phyloP scores from a whole-genome alignment of 1,284 basidiomycete species.

The Ganoderma boninense region DNA sequence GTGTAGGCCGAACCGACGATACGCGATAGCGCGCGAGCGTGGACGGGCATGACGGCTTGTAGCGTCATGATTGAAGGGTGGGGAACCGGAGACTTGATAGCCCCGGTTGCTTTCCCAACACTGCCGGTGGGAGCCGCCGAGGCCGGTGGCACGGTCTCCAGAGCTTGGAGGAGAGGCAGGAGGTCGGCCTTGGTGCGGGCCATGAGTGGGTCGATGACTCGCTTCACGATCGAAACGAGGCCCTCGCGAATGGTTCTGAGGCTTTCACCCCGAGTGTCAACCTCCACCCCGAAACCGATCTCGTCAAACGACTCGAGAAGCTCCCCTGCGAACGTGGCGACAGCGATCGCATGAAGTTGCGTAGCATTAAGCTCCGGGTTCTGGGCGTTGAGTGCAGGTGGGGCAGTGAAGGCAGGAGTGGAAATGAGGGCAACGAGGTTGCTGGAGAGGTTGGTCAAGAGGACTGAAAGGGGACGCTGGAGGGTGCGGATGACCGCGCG shows the following conservation, averaged over 20 bases:
- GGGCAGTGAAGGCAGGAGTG: slow-evolving; percentile 64
- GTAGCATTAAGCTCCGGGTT: slow-evolving; percentile 65
- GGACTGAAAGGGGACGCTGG: slow-evolving; percentile 77
- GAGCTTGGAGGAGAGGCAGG: slow-evolving; percentile 63
- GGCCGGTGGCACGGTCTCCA: slow-evolving; percentile 55
- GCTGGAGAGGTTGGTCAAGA: slow-evolving; percentile 73
- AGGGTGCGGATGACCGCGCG: slow-evolving; percentile 76
- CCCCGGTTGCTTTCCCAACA: slow-evolving; percentile 45
- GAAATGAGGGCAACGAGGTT: slow-evolving; percentile 71
- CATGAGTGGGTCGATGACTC: slow-evolving; percentile 72
- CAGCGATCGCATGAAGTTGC: slow-evolving; percentile 73
- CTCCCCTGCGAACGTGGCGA: slow-evolving; percentile 75
- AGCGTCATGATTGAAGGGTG: slow-evolving; percentile 70
- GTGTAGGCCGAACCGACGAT: slow-evolving; percentile 61
- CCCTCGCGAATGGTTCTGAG: slow-evolving; percentile 71
- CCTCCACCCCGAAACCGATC: slow-evolving; percentile 64
- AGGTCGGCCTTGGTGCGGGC: slow-evolving; percentile 68
- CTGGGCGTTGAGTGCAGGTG: slow-evolving; percentile 59
- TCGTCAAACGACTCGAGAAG: slow-evolving; percentile 74
- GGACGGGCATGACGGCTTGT: slow-evolving; percentile 65
- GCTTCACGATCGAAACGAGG: slow-evolving; percentile 68
- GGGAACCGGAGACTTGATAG: slow-evolving; percentile 48
- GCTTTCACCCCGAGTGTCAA: slow-evolving; percentile 69
- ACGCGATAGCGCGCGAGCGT: slow-evolving; percentile 63
- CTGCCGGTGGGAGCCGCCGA: slow-evolving; percentile 34